A percentile compares a stretch with the other conserved stretches of the same genome.
Evolutionary conservation across 1,284 basidiomycete genomes (phyloP).

Genomic region (Singerocomus inundabilis): DNA sequence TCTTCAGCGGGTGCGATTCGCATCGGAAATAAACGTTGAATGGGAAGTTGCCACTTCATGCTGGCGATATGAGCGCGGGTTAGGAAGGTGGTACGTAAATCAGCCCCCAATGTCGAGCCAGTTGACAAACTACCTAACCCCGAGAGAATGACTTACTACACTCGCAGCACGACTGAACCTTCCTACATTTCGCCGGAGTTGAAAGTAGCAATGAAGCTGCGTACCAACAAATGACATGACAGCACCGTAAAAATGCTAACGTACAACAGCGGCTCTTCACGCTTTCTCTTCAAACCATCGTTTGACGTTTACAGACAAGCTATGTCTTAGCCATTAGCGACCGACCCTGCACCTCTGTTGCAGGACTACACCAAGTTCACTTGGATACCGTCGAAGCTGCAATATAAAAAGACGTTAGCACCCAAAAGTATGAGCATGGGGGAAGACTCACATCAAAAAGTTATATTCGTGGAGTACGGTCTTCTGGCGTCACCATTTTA

Average conservation of each 20-base stretch:
- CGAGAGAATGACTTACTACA: background rate
- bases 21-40: background rate
- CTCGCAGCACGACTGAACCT: background rate
- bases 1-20: background rate
- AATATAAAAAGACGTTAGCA: background rate
- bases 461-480: background rate
- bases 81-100: constrained; percentile 2
- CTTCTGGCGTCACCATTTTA: background rate
- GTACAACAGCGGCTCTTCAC: background rate
- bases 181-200: background rate
- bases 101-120: background rate
- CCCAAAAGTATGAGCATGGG: background rate
- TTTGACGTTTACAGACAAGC: background rate
- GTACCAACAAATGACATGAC: background rate
- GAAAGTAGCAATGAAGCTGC: background rate
- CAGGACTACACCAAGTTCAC: background rate
- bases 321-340: background rate
- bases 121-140: background rate
- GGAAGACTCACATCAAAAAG: background rate
- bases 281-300: background rate
- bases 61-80: background rate
- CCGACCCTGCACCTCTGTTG: background rate
- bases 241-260: background rate
- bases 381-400: background rate
- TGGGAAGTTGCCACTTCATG: background rate